These are phyloP conservation scores for Pseudonectria foliicola DNA, from an alignment of 2,329 filamentous ascomycete genomes.

Conservation along the genomic window DNA sequence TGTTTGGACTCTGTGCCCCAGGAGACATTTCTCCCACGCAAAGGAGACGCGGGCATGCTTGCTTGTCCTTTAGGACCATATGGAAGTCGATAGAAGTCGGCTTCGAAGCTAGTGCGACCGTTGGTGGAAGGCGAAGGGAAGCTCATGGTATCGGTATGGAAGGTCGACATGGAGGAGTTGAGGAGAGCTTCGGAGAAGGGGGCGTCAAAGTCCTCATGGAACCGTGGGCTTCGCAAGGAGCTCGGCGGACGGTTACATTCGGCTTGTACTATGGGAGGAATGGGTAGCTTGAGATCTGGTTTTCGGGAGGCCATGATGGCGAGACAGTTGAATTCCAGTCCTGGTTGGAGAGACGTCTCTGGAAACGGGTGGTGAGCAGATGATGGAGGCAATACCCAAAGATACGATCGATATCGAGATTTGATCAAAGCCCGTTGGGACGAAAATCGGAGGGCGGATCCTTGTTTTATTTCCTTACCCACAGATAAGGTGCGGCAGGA, in stretches of 20 bases:
- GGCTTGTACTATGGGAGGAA: constrained; percentile 15
- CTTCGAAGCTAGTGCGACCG: constrained; percentile 21
- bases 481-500: too few relatives aligned
- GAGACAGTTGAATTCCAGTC: constrained; percentile 9
- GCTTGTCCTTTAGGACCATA: constrained; percentile 1
- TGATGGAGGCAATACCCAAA: too few relatives aligned
- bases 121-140: constrained; percentile 17
- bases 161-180: constrained; percentile 24
- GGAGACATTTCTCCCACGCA: constrained; percentile 19
- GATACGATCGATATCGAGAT: too few relatives aligned
- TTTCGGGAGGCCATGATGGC: constrained; percentile 21
- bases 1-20: constrained; percentile 22
- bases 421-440: too few relatives aligned
- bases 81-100: constrained; percentile 11
- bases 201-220: constrained; percentile 32
- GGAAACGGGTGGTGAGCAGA: neutral
- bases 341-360: neutral
- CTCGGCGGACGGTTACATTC: constrained; percentile 13
- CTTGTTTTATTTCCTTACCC: too few relatives aligned
- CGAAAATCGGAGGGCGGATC: too few relatives aligned
- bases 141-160: constrained; percentile 19
- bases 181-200: constrained; percentile 30
- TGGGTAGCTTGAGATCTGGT: constrained; percentile 21
- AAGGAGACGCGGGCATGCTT: constrained; percentile 8
- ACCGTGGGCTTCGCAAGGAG: constrained; percentile 25